Percentiles rank a stretch among this genome's conserved stretches.
Evolutionary conservation across 306 rosid genomes (phyloP).

Genomic region (Pyrus pyrifolia): DNA sequence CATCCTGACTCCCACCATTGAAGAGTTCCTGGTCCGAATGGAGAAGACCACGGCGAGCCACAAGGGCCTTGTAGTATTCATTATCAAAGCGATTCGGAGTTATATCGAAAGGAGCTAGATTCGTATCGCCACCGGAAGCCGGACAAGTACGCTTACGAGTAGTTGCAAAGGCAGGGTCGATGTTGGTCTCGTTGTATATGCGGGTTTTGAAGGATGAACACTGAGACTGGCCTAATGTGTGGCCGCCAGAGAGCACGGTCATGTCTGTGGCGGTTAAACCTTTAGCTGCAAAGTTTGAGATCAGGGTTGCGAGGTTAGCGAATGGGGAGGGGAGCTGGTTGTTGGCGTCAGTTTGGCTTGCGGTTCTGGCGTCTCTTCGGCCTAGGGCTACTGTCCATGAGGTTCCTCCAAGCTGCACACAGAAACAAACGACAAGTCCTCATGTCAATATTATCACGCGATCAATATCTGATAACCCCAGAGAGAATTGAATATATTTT

Average conservation of each 20-base stretch:
- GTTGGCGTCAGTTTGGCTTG: slow-evolving; percentile 57
- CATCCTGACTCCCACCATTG: slow-evolving; percentile 49
- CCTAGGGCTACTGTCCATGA: slow-evolving; percentile 58
- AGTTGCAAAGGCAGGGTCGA: slow-evolving; percentile 42
- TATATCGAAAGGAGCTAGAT: slow-evolving; percentile 55
- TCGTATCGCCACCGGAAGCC: slow-evolving; percentile 37
- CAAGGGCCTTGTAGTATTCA: slow-evolving; percentile 41
- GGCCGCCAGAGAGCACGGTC: slow-evolving; percentile 67
- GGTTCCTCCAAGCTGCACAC: slow-evolving; percentile 66
- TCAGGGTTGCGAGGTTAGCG: slow-evolving; percentile 43
- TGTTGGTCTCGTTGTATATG: slow-evolving; percentile 66
- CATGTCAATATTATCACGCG: neutral
- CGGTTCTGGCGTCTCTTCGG: slow-evolving; percentile 67
- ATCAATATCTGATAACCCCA: too few species aligned
- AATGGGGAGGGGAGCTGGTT: slow-evolving; percentile 47
- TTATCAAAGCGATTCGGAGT: slow-evolving; percentile 44
- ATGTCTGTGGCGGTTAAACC: slow-evolving; percentile 43
- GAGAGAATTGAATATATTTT: too few species aligned
- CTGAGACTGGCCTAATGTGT: slow-evolving; percentile 50
- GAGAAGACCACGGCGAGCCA: slow-evolving; percentile 49
- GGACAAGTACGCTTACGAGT: slow-evolving; percentile 42
- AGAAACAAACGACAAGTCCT: neutral
- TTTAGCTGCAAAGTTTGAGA: slow-evolving; percentile 27
- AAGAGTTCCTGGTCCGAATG: slow-evolving; percentile 76
- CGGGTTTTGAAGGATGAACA: slow-evolving; percentile 49